Base-by-base conservation (phyloP, 257 asterid genomes). In the Linderniella brevidens region DNA sequence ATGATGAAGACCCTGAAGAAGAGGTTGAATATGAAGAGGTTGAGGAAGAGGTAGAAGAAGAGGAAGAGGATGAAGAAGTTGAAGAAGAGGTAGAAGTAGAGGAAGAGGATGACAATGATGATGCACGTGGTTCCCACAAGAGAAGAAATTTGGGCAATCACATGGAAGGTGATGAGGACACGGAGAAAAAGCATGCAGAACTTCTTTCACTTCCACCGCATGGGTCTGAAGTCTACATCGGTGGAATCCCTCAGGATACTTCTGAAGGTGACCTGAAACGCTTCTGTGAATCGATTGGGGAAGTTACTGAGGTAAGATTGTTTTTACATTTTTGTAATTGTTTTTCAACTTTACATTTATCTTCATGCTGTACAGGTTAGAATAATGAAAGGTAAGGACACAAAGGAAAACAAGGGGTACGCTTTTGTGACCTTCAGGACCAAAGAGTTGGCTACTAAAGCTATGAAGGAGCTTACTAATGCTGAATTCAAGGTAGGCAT, bases 161-260 rank as follows among this genome's bases (percentile, higher is more conserved):
- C 52, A 74, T 79, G 82, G 82, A 75, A 59, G 64, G 50, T 10
- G 75, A 60, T 6, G 78, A 64, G 42, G 81, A 76, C 44, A 53
- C 47, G 62, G 74, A 73, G 38, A 61, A 65, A 62, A 66, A 70
- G 64, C 83, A 67, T 65, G 71, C 80, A 25, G 90, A 78, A 66
- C 97, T 88, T 65, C 93, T 88, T 54, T 82, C 94, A 15, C 90
- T 84, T 56, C 97, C 97, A 25, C 75, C 87, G 53, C 97, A 88
- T 64, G 97, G 97, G 38, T 84, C 97, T 9, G 95, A 80, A 77
- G 86, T 88, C 45, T 84, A 84, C 65, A 64, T 88, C 18, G 97
- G 97, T 70, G 93, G 95, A 48, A 67, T 84, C 50, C 61, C 72
- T 35, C 80, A 58, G 13, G 81, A 68, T 70, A 77, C 76, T 38